Evolutionary conservation across 192 early-diverging fungal species (phyloP), one percentile per base, ranked within the genome.

Genomic region (Podila epicladia): DNA sequence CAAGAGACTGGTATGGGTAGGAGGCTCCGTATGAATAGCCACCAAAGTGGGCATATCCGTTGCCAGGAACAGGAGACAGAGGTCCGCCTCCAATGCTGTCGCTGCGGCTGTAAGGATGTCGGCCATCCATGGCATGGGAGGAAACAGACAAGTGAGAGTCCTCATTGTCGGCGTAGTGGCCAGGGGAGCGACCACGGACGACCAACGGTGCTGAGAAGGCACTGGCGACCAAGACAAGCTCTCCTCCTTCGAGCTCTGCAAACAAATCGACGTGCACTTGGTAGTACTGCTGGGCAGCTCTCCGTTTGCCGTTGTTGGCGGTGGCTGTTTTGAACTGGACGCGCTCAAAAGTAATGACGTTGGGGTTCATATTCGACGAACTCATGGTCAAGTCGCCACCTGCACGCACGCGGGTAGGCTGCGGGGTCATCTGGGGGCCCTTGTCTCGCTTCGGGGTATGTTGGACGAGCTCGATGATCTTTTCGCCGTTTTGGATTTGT

Each of bases 251-350:
- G 38, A 86, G 87, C 61, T 92, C 88, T 17, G 90, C 96, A 76
- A 87, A 92, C 20, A 98, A 84, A 69, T 95, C 92, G 1, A 96
- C 90, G 26, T 88, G 76, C 48, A 98, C 86, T 24, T 91, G 87
- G 71, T 97, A 96, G 85, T 97, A 97, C 75, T 99, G 97, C 82
- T 99, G 97, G 11, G 96, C 95, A 17, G 94, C 95, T 24, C 94
- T 87, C 58, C 97, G 91, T 80, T 96, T 96, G 62, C 95, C 95
- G 71, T 97, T 98, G 82, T 98, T 99, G 29, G 95, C 95, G 0
- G 97, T 99, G 24, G 97, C 97, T 0, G 93, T 93, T 72, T 98
- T 98, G 91, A 99, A 99, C 86, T 99, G 97, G 41, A 99, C 87
- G 37, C 97, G 89, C 67, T 99, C 96, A 78, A 95, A 99, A 48